Base-by-base conservation (phyloP, 2,329 filamentous ascomycete species). In the Pseudocercospora cruenta region DNA sequence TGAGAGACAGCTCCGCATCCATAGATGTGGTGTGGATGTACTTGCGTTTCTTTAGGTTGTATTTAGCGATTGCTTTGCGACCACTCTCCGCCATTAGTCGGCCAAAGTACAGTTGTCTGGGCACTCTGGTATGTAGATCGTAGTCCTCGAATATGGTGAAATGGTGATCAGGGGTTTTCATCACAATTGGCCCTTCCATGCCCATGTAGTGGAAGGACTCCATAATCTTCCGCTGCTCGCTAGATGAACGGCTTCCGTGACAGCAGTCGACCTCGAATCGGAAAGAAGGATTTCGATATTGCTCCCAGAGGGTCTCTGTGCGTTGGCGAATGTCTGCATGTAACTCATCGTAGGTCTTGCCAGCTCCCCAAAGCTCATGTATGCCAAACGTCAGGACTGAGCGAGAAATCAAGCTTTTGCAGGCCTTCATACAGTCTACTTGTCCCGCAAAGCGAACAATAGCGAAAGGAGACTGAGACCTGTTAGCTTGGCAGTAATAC, bases 1-100 rank as follows among this genome's bases (percentile, higher is more conserved):
- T 83, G 0, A 99, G 85, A 12, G 93, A 92, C 51, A 99, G 84
- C 78, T 98, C 95, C 0, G 94, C 91, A 77, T 99, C 95, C 95
- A 99, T 98, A 54, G 92, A 95, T 0, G 95, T 99, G 0, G 94
- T 98, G 71, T 91, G 93, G 73, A 99, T 98, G 77, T 99, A 99
- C 45, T 86, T 86, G 28, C 95, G 85, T 80, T 96, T 97, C 83
- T 99, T 99, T 22, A 99, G 84, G 77, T 97, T 93, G 74, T 94
- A 96, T 24, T 86, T 90, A 39, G 86, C 82, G 33, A 92, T 84
- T 4, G 90, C 83, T 61, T 91, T 87, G 53, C 94, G 86, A 2
- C 86, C 86, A 1, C 91, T 90, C 12, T 82, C 81, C 1, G 84
- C 89, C 24, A 98, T 78, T 64, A 87, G 87, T 8, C 93, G 88